These are phyloP conservation scores for Solidago caesia DNA, from an alignment of 129 eudicot genomes.

Conservation along the genomic window DNA sequence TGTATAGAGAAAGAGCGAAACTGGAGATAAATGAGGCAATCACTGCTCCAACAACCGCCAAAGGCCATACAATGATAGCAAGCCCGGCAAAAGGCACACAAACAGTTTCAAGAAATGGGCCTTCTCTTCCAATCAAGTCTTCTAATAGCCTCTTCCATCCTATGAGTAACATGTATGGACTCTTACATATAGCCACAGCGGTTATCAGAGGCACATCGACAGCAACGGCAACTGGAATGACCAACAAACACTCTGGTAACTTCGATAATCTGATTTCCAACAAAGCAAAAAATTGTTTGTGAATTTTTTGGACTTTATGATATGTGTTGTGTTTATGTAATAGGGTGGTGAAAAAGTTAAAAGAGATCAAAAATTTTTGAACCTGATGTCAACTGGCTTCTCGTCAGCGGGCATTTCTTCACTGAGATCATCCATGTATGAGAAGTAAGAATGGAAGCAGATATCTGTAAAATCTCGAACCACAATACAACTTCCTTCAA, in stretches of 20 bases:
- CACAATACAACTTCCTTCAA: slow-evolving; percentile 68
- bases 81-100: slow-evolving; percentile 95
- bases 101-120: slow-evolving; percentile 85
- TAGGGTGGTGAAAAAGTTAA: not conserved
- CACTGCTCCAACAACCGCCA: slow-evolving; percentile 71
- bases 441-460: slow-evolving; percentile 95
- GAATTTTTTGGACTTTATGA: not conserved
- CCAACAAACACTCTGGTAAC: slow-evolving; percentile 67
- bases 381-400: slow-evolving; percentile 73
- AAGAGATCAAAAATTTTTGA: slow-evolving; percentile 2
- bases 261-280: slow-evolving; percentile 42
- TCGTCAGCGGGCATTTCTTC: slow-evolving; percentile 60
- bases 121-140: slow-evolving; percentile 87
- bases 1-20: slow-evolving; percentile 71
- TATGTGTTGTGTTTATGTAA: too few species aligned
- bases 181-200: slow-evolving; percentile 72
- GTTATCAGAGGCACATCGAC: slow-evolving; percentile 66
- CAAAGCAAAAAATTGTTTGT: not conserved
- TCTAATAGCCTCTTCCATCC: slow-evolving; percentile 95
- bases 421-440: slow-evolving; percentile 84
- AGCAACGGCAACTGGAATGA: slow-evolving; percentile 50
- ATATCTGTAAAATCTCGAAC: slow-evolving; percentile 88
- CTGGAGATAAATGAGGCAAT: slow-evolving; percentile 65
- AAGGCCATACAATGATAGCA: slow-evolving; percentile 82
- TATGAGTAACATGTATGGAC: slow-evolving; percentile 83